Base-by-base conservation (phyloP, 208 protist species). In the Leishmania tropica region DNA sequence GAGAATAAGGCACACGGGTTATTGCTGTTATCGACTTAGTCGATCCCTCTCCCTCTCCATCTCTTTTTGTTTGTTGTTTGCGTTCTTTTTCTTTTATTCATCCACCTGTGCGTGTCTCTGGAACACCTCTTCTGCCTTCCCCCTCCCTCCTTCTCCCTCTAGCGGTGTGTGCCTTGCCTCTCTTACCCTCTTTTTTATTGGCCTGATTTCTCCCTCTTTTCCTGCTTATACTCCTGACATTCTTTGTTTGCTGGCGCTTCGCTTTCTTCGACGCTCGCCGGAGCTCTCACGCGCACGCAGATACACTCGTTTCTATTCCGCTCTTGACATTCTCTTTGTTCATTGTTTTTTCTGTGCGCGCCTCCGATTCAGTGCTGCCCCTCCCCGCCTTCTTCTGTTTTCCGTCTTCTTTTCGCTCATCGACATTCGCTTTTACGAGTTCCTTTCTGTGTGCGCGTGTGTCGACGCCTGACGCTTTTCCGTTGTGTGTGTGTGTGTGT, bases 381-480 rank as follows among this genome's bases (percentile, higher is more conserved):
- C 60, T 0, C n/a, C 3, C 64, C 37, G 31, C 6, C 37, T 45
- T 71, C 19, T 28, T 47, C 17, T 28, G 4, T 35, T 45, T 45
- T 45, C 42, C 42, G 42, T 45, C 42, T 56, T 56, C 19, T 70
- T 81, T 37, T 24, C 85, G 45, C 7, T 75, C 42, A n/a, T 78
- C 28, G 0, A 17, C 42, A 24, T 13, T 21, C 21, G 35, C 47
- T 7, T 45, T 45, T 7, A 45, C 42, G 28, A 56, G 51, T 21
- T 45, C n/a, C 17, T 81, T 45, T 7, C 42, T 45, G 62, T 70
- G 48, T 72, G 1, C 48, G 51, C 0, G 51, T 21, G 51, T 56
- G 51, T 56, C n/a, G n/a, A n/a, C n/a, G n/a, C n/a, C n/a, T n/a
- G n/a, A n/a, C n/a, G n/a, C n/a, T n/a, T n/a, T n/a, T n/a, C n/a